A percentile compares a stretch with the other conserved stretches of the same genome.
Conservation (phyloP, 1,284 basidiomycete genomes). For the Kwoniella shivajii region DNA sequence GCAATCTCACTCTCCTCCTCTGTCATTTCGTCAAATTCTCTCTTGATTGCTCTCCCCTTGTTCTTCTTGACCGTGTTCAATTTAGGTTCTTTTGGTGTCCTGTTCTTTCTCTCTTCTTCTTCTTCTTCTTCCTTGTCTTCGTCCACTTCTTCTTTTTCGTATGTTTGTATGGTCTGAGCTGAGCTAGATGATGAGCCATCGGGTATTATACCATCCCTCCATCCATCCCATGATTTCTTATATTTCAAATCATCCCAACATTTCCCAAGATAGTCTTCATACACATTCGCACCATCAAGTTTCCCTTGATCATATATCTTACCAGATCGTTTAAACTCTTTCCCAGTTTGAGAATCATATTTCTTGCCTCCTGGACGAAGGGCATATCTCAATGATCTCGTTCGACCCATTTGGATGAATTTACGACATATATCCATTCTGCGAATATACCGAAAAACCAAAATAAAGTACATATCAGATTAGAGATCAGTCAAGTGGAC, state of each 20-base stretch:
- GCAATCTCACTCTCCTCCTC: no score
- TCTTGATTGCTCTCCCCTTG: no score
- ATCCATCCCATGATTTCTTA: slow-evolving; percentile 21
- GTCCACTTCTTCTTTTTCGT: background rate
- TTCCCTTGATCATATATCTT: slow-evolving; percentile 34
- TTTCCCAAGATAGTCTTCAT: slow-evolving; percentile 22
- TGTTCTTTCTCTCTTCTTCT: background rate
- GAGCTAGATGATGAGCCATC: no score
- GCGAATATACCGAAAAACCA: background rate
- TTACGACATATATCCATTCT: slow-evolving; percentile 43
- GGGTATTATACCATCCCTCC: slow-evolving; percentile 16
- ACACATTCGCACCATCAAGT: slow-evolving; percentile 29
- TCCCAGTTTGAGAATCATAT: slow-evolving; percentile 20
- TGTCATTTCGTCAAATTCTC: no score
- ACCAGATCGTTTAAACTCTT: slow-evolving; percentile 28
- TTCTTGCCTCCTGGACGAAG: slow-evolving; percentile 33
- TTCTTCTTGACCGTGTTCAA: no score
- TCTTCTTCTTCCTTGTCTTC: background rate
- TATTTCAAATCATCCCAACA: slow-evolving; percentile 31
- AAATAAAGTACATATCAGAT: background rate
- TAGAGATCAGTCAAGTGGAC: background rate
- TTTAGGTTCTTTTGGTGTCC: no score
- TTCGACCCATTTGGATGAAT: slow-evolving; percentile 42
- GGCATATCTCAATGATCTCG: slow-evolving; percentile 37
- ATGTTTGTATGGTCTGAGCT: background rate